Evolutionary conservation across 176 grass and related monocot species (phyloP).

Genomic region (Avena eriantha): DNA sequence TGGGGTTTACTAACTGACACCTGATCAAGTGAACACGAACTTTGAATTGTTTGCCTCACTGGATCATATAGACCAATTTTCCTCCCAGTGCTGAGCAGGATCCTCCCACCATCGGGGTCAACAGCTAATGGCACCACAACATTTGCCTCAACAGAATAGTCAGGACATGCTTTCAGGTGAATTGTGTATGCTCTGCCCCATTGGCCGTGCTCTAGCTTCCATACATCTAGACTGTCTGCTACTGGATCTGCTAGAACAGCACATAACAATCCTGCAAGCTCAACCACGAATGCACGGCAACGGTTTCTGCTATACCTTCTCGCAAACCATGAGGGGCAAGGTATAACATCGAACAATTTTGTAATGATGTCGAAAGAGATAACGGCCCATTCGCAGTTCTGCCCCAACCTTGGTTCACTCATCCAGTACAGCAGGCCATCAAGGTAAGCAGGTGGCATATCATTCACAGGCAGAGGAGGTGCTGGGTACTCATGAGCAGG

Average conservation of each 20-base stretch:
- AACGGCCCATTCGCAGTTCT: background rate
- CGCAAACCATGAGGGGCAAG: background rate
- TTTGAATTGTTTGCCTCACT: background rate
- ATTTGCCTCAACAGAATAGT: background rate
- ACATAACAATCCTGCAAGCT: background rate
- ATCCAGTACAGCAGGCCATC: conserved; percentile 4
- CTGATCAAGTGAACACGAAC: background rate
- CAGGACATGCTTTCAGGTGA: background rate
- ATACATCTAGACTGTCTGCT: background rate
- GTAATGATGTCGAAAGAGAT: background rate
- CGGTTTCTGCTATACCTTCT: background rate
- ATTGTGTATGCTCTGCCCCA: background rate
- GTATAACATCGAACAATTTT: background rate
- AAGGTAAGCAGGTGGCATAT: conserved; percentile 25
- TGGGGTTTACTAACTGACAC: background rate
- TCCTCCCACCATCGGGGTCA: background rate
- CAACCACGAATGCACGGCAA: background rate
- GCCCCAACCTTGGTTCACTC: conserved; percentile 11
- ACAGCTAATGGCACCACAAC: conserved; percentile 16
- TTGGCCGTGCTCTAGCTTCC: conserved; percentile 31
- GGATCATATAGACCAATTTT: background rate
- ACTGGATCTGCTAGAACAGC: conserved; percentile 13
- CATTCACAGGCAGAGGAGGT: conserved; percentile 23
- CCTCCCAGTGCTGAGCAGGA: background rate
- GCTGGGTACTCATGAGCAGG: background rate